Evolutionary conservation across 495 filamentous ascomycete species (phyloP), one percentile per base, ranked within the genome.

Genomic region (Penicillium cataractarum): DNA sequence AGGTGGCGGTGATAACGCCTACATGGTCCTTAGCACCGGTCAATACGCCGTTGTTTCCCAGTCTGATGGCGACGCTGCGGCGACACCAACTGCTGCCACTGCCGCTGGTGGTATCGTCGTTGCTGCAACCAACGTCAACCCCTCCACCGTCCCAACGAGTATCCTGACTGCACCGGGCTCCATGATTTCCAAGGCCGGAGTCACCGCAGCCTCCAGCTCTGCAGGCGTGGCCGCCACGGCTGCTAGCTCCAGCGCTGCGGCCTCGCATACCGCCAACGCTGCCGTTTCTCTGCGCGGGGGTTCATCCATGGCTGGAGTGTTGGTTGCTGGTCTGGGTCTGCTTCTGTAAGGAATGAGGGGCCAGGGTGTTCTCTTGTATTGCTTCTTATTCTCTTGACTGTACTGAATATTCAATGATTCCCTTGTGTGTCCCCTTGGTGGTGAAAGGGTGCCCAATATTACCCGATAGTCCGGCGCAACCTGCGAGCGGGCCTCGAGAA

Each of bases 1-100:
- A 81, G 78, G 78, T 55, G 79, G 79, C 44, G 77, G 78, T 33
- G 10, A 59, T 12, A 54, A 65, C 31, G 51, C 68, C 57, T 82
- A 66, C 65, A 74, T 62, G 2, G 60, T 80, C 56, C 63, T 67
- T 46, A 59, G 50, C 37, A 55, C 51, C 6, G 35, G 46, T 22
- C 40, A 60, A 19, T 57, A 59, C 24, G 9, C 44, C 33, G 58
- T 12, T 12, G 21, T 22, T 48, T 55, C 57, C 35, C 40, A 55
- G 50, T 65, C 64, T 15, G 35, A 19, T 24, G 22, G 21, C n/a
- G 52, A 32, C 39, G 32, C 63, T 3, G 59, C 62, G 15, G 22
- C 48, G 19, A 33, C 58, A 7, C 31, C 58, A 32, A 61, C 55
- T 19, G 64, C 67, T 3, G 40, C 66, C 27, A 70, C 66, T 39